Percentiles rank a stretch among this genome's conserved stretches.
Conservation (phyloP, 2,329 filamentous ascomycete species). For the Xylaria multiplex region DNA sequence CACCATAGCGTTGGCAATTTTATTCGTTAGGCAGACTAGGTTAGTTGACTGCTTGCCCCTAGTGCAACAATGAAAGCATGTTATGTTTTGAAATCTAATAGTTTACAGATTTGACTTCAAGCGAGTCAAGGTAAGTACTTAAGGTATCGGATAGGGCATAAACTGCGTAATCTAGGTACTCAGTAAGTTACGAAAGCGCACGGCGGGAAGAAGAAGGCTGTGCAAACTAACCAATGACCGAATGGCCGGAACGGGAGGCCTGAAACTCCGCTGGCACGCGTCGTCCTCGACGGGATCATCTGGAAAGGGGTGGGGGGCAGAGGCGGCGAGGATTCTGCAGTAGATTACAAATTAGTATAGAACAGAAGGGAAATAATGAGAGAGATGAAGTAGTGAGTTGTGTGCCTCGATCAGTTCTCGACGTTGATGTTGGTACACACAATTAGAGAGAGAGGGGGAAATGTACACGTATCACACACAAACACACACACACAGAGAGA, state of each 20-base stretch:
- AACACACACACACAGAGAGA: no score
- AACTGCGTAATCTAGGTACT: background rate
- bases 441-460: no score
- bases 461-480: no score
- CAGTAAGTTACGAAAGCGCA: background rate
- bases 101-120: no score
- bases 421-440: no score
- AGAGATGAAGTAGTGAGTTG: no score
- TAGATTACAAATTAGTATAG: conserved; percentile 5
- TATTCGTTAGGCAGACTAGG: background rate
- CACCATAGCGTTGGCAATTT: background rate
- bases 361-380: background rate
- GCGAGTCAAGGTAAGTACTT: background rate
- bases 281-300: background rate
- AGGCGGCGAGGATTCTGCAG: background rate
- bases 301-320: background rate
- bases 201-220: conserved; percentile 7
- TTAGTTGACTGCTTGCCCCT: no score
- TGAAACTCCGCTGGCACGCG: conserved; percentile 27
- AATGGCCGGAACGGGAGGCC: conserved; percentile 24
- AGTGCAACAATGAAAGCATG: background rate
- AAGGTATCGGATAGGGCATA: background rate
- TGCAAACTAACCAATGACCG: conserved; percentile 29
- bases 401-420: no score
- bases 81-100: background rate